Conservation (phyloP, 768 basidiomycete species). For the Ramaria sp. region DNA sequence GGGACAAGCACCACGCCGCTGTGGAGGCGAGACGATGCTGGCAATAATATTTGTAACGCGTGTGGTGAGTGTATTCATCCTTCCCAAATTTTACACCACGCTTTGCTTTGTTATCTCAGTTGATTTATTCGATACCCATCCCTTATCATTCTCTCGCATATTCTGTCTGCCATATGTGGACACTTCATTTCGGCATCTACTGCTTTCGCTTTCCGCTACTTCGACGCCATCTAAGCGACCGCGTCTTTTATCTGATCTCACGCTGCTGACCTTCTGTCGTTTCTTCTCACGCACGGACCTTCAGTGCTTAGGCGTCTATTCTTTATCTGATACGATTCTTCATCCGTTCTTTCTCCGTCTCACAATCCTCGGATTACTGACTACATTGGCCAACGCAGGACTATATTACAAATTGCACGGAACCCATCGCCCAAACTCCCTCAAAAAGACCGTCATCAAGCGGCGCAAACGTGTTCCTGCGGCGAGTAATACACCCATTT, state of each 20-base stretch:
- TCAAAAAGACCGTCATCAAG: conserved; percentile 99
- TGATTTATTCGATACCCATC: conserved; percentile 17
- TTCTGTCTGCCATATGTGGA: neutral
- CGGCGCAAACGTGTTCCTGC: conserved; percentile 95
- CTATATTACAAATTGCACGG: conserved; percentile 98
- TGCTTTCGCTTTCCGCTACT: neutral
- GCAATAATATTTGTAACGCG: conserved; percentile 91
- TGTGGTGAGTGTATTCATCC: conserved; percentile 55
- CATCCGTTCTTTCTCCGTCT: conserved; percentile 16
- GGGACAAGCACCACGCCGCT: conserved; percentile 83
- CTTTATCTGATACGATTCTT: conserved; percentile 20
- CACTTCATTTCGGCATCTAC: neutral
- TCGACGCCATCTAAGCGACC: conserved; percentile 10
- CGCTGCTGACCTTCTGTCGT: neutral
- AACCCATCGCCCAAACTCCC: conserved; percentile 90
- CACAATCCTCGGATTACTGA: conserved; percentile 7
- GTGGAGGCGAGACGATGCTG: conserved; percentile 83
- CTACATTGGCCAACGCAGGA: conserved; percentile 35
- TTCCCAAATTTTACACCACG: conserved; percentile 13
- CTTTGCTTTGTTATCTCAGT: conserved; percentile 15
- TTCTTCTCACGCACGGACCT: conserved; percentile 6
- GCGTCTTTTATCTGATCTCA: conserved; percentile 6
- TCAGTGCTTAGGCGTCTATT: conserved; percentile 14
- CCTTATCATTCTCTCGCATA: neutral
- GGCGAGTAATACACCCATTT: conserved; percentile 25